Conservation (phyloP, 805 yeast genomes). For the Metschnikowia kunwiensis region DNA sequence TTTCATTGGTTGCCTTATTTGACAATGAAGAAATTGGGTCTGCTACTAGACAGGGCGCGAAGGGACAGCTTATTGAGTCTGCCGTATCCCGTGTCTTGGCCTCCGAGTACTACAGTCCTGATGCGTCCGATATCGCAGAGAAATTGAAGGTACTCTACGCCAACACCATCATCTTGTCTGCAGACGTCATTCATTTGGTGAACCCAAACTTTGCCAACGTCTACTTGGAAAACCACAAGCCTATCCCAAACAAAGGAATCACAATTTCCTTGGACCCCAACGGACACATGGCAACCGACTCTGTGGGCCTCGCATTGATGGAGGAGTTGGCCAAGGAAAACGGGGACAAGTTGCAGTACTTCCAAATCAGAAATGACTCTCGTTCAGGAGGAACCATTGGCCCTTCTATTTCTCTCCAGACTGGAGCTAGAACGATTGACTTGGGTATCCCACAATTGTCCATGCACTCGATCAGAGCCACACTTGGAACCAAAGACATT, state of each 20-base stretch:
- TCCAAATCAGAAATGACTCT: conserved; percentile 82
- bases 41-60: conserved; percentile 75
- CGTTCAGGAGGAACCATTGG: conserved; percentile 91
- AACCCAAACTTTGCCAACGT: conserved; percentile 73
- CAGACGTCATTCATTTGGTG: conserved; percentile 79
- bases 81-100: conserved; percentile 55
- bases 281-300: conserved; percentile 81
- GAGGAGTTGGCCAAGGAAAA: conserved; percentile 67
- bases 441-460: conserved; percentile 80
- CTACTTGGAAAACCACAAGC: conserved; percentile 75
- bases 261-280: conserved; percentile 72
- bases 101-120: conserved; percentile 23
- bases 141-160: conserved; percentile 50
- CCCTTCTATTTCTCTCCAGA: conserved; percentile 58
- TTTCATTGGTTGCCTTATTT: conserved; percentile 61
- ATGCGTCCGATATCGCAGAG: conserved; percentile 23
- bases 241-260: conserved; percentile 75
- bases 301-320: conserved; percentile 64
- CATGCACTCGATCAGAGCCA: conserved; percentile 84
- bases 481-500: conserved; percentile 73
- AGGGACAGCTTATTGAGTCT: conserved; percentile 69
- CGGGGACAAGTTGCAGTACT: conserved; percentile 68
- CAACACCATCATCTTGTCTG: conserved; percentile 74
- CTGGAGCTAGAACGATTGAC: conserved; percentile 76
- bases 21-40: conserved; percentile 88